Evolutionary conservation across 2,329 filamentous ascomycete species (phyloP), one percentile per base, ranked within the genome.

Genomic region (Fusarium oligoseptatum): DNA sequence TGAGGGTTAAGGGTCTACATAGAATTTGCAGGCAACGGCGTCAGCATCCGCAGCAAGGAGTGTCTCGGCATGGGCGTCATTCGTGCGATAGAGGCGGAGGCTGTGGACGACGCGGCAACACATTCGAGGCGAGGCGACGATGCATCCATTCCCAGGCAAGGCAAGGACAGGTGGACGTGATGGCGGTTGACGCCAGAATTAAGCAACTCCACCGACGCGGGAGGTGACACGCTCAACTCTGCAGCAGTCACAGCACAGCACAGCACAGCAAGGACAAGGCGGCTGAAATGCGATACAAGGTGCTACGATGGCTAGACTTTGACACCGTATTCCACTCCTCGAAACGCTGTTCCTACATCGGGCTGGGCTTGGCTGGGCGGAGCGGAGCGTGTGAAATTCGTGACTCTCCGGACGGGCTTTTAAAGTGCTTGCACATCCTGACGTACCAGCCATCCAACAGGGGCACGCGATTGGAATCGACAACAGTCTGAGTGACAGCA

Each of bases 361-460:
- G 68, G n/a, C 55, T 72, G 69, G 66, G 61, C 55, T 72, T 67
- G 66, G 61, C 45, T 67, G 58, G 58, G 48, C 55, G 36, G 24
- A 32, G 34, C 36, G 29, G 39, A 66, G 43, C 60, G 58, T 62
- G 70, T 60, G 64, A 68, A 67, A 60, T 57, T 32, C 45, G 62
- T 52, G 60, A 64, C 55, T 68, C 39, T 66, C 57, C 34, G 60
- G 55, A 56, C 41, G 61, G 75, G 60, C 67, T 56, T 66, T 55
- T 77, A 70, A 68, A 77, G 74, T 77, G 76, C 68, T 74, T 78
- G 76, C 75, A 71, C 76, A 75, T 67, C 50, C 63, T 66, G 66
- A 76, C 70, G 62, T 55, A 64, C 60, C 60, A 60, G 63, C 48
- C 45, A 24, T 57, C 36, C 56, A 37, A 66, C 52, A 45, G 56